phyloP scores from a whole-genome alignment of 805 yeast species.

The Torulaspora indica region DNA sequence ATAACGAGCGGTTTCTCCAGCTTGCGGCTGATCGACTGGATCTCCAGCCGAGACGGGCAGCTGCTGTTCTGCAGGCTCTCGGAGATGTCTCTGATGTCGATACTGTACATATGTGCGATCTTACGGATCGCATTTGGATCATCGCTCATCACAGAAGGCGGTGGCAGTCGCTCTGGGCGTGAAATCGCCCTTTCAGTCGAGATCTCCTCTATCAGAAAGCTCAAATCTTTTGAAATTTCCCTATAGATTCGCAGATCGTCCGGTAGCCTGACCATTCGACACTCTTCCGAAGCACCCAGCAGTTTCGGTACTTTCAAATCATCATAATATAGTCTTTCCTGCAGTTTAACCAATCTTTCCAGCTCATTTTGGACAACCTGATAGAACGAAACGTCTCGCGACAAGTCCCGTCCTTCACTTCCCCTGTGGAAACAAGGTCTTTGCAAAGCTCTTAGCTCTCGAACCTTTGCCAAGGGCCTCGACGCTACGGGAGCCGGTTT shows the following conservation, averaged over 20 bases:
- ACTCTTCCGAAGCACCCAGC: slow-evolving; percentile 16
- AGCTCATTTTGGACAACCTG: slow-evolving; percentile 6
- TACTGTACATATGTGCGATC: slow-evolving; percentile 22
- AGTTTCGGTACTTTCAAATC: slow-evolving; percentile 19
- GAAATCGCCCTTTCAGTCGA: not conserved
- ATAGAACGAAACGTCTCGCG: not conserved
- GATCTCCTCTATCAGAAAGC: slow-evolving; percentile 7
- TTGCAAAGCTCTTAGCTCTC: not conserved
- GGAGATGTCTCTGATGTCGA: slow-evolving; percentile 25
- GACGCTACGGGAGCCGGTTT: not conserved
- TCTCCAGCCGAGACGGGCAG: slow-evolving; percentile 14
- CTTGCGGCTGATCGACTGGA: slow-evolving; percentile 23
- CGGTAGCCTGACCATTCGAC: slow-evolving; percentile 24
- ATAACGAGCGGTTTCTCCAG: slow-evolving; percentile 23
- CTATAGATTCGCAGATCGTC: slow-evolving; percentile 5
- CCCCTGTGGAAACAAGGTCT: slow-evolving; percentile 3
- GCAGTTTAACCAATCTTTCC: slow-evolving; percentile 12
- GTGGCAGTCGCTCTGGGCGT: not conserved
- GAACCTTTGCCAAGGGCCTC: not conserved
- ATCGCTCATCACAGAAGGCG: not conserved
- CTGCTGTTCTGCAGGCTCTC: slow-evolving; percentile 13
- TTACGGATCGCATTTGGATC: slow-evolving; percentile 6
- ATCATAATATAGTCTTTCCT: slow-evolving; percentile 18
- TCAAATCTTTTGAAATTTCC: slow-evolving; percentile 9
- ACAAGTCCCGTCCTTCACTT: not conserved